phyloP scores from a whole-genome alignment of 2,329 filamentous ascomycete genomes.

The Fusarium kyushuense region DNA sequence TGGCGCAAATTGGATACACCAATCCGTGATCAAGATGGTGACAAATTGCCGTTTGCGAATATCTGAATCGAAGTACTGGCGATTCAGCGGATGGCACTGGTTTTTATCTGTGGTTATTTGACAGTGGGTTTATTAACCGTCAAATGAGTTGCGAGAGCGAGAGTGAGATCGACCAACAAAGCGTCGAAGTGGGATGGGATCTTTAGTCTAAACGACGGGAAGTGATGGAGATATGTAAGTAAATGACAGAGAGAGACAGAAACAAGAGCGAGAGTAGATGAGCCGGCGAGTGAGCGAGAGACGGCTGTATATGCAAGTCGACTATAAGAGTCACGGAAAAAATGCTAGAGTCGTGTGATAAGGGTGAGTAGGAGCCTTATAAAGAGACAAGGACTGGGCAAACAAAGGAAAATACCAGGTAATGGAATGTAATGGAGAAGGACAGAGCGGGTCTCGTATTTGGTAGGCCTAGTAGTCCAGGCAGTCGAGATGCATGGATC shows the following conservation, averaged over 20 bases:
- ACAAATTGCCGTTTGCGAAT: conserved; percentile 7
- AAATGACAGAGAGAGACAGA: conserved; percentile 10
- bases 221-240: neutral
- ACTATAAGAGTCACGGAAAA: conserved; percentile 30
- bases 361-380: conserved; percentile 25
- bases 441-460: conserved; percentile 36
- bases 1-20: conserved; percentile 17
- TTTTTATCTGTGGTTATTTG: conserved; percentile 10
- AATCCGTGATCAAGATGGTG: conserved; percentile 11
- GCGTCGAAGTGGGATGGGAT: conserved; percentile 10
- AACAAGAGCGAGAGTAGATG: conserved; percentile 30
- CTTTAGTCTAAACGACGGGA: conserved; percentile 23
- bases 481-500: neutral
- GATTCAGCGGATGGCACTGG: neutral
- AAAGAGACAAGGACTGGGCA: conserved; percentile 37
- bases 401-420: conserved; percentile 18
- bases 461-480: conserved; percentile 2
- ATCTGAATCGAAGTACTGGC: conserved; percentile 18
- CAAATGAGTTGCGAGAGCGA: conserved; percentile 35
- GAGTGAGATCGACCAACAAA: conserved; percentile 31
- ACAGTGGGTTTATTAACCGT: conserved; percentile 18
- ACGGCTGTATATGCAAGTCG: conserved; percentile 1
- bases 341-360: conserved; percentile 18
- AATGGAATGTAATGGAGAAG: conserved; percentile 21
- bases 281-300: conserved; percentile 1